A percentile compares a stretch with the other conserved stretches of the same genome.
phyloP scores from a whole-genome alignment of 805 yeast species.

The Candida awuae region DNA sequence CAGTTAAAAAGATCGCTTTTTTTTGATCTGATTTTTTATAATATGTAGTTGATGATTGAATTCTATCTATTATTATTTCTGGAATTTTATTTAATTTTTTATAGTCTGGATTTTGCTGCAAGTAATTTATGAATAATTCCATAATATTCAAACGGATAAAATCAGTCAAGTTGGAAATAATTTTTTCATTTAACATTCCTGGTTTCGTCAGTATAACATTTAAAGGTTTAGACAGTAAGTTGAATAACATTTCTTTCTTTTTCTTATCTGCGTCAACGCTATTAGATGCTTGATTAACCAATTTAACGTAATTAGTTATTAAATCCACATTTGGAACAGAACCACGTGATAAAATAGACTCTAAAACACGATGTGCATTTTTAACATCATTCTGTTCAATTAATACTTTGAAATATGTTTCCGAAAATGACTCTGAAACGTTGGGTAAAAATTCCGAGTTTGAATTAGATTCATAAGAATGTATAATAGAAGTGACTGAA shows the following conservation, averaged over 20 bases:
- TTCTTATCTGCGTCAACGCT: conserved; percentile 13
- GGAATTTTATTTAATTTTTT: conserved; percentile 2
- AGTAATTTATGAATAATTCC: conserved; percentile 18
- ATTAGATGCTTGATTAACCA: conserved; percentile 12
- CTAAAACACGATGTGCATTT: conserved; percentile 14
- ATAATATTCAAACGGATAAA: conserved; percentile 18
- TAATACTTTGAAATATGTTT: conserved; percentile 12
- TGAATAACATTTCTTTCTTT: conserved; percentile 20
- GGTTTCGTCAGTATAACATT: conserved; percentile 9
- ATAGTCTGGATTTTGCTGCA: conserved; percentile 12
- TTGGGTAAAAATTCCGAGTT: conserved; percentile 5
- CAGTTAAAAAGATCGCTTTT: conserved; percentile 17
- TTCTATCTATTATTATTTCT: conserved; percentile 5
- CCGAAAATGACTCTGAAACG: conserved; percentile 2
- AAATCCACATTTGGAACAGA: conserved; percentile 13
- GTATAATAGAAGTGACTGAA: conserved; percentile 4
- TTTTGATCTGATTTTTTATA: conserved; percentile 4
- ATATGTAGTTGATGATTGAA: conserved; percentile 1
- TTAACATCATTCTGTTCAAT: conserved; percentile 16
- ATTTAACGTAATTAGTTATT: conserved; percentile 13
- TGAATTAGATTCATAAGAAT: conserved; percentile 6
- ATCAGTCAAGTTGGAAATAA: conserved; percentile 7
- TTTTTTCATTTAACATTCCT: conserved; percentile 9
- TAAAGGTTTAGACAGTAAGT: conserved; percentile 17
- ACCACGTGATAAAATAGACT: conserved; percentile 7